These are phyloP conservation scores for Quillaja saponaria DNA, from an alignment of 306 rosid genomes.

Conservation along the genomic window DNA sequence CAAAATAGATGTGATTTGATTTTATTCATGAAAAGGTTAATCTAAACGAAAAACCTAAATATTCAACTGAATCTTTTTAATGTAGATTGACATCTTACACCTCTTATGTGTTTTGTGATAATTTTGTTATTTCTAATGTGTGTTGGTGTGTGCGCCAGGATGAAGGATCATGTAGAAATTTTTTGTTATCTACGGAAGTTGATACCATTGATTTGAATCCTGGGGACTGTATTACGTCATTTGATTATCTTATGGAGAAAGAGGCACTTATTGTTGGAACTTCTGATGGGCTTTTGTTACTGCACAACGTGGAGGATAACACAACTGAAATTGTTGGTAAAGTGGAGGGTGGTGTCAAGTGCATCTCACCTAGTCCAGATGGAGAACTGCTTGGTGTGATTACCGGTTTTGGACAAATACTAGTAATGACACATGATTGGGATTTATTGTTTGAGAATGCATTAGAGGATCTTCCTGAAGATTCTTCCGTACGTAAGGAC, in stretches of 20 bases:
- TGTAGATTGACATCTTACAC: no score
- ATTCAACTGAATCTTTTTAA: no score
- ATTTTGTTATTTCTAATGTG: background rate
- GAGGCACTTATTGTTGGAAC: slow-evolving; percentile 88
- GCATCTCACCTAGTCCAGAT: slow-evolving; percentile 85
- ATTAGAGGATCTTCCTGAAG: slow-evolving; percentile 51
- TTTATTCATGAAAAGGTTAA: slow-evolving; percentile 1
- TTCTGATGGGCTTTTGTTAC: slow-evolving; percentile 58
- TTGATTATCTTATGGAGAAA: slow-evolving; percentile 90
- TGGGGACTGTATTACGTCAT: slow-evolving; percentile 64
- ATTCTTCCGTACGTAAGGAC: slow-evolving; percentile 74
- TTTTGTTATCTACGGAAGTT: slow-evolving; percentile 39
- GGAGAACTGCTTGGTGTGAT: slow-evolving; percentile 70
- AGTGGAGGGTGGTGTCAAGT: slow-evolving; percentile 77
- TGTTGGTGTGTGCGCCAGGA: slow-evolving; percentile 42
- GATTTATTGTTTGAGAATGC: slow-evolving; percentile 75
- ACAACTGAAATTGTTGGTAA: slow-evolving; percentile 70
- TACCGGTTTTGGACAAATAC: slow-evolving; percentile 64
- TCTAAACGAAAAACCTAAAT: background rate
- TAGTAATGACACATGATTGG: slow-evolving; percentile 93
- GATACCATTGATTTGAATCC: slow-evolving; percentile 61
- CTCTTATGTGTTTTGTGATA: background rate
- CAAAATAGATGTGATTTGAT: background rate
- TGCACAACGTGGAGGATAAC: slow-evolving; percentile 53
- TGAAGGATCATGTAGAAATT: slow-evolving; percentile 52